Evolutionary conservation across 441 rosid genomes (phyloP), one percentile per base, ranked within the genome.

Genomic region (Eruca vesicaria): DNA sequence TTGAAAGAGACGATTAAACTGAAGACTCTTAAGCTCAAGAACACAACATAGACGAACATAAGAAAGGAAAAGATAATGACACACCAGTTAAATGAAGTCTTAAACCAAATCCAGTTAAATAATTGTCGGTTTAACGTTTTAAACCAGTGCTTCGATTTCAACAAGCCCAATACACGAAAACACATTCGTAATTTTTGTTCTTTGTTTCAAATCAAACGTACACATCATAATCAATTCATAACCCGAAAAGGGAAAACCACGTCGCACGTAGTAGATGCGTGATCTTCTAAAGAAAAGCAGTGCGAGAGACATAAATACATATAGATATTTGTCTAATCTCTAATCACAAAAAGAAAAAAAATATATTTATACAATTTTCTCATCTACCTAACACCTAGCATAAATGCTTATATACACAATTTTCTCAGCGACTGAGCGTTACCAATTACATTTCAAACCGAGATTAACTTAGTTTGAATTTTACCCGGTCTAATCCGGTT

Each of bases 401-500:
- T 23, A n/a, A n/a, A n/a, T n/a, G n/a, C n/a, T 23, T 23, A 23
- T 23, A 23, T 23, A 23, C 26, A 23, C 26, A 3, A 23, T 23
- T 1, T 1, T 28, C 3, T 28, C 31, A 23, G 3, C 31, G 4
- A 28, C 31, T 4, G 68, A 55, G 26, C 68, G 59, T 56, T 31
- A 9, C 41, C 60, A 55, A 38, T 69, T 20, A 62, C 28, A 52
- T 52, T 73, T 65, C 19, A 68, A 57, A 57, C 48, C 38, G 31
- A 63, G 15, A 21, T 29, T 15, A 8, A 45, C 63, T 33, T 10
- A 21, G 19, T 35, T 41, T 14, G 3, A 23, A 55, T 43, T 43
- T 6, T 7, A 7, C 29, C 41, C 31, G 75, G 79, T 76, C 50
- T 29, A 15, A 7, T 55, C 70, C 70, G 70, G 79, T 69, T 23